Conservation (phyloP, 1,284 basidiomycete species). For the Salmacisia buchloeana region DNA sequence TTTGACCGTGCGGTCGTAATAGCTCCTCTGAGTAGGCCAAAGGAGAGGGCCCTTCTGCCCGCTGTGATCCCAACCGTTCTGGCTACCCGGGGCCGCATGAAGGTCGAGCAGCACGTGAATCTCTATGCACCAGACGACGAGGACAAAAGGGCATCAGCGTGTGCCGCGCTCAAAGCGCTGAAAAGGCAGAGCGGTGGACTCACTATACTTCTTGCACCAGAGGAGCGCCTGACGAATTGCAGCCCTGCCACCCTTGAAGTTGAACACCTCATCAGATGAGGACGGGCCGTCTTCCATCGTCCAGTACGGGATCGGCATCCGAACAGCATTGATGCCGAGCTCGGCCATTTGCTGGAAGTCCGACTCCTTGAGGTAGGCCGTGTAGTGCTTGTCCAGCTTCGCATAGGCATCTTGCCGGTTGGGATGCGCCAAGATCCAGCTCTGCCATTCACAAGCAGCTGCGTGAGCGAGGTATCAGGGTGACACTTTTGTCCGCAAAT, state of each 20-base stretch:
- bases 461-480: neutral
- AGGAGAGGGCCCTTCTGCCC: neutral
- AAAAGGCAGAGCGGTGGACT: neutral
- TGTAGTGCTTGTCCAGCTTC: constrained; percentile 41
- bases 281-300: constrained; percentile 4
- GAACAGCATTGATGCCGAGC: constrained; percentile 50
- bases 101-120: constrained; percentile 50
- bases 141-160: neutral
- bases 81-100: constrained; percentile 50
- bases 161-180: neutral
- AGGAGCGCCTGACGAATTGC: constrained; percentile 5
- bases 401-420: constrained; percentile 8
- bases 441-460: neutral
- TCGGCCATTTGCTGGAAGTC: constrained; percentile 51
- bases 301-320: constrained; percentile 12
- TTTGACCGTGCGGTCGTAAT: neutral
- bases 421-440: neutral
- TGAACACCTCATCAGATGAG: constrained; percentile 9
- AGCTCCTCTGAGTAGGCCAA: neutral
- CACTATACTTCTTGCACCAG: constrained; percentile 13
- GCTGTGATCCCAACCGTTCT: constrained; percentile 16
- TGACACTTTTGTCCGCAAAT: neutral
- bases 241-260: constrained; percentile 4
- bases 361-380: constrained; percentile 48
- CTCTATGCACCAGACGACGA: constrained; percentile 19